Conservation (phyloP, 371 early-diverging fungal genomes). For the Capillidium heterosporum region DNA sequence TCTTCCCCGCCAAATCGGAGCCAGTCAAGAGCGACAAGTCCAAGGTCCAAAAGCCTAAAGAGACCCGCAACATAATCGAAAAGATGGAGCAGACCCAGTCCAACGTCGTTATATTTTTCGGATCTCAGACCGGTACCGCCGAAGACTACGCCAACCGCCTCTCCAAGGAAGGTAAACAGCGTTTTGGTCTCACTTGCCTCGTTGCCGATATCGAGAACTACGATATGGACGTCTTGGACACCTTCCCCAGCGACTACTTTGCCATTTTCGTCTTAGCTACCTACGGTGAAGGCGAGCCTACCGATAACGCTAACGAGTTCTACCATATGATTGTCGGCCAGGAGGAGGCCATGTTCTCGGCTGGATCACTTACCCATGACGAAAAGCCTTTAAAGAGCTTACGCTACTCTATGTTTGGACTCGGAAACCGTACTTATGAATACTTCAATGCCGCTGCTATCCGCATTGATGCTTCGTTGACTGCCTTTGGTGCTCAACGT, state of each 20-base stretch:
- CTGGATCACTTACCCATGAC: conserved; percentile 17
- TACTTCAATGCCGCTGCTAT: conserved; percentile 75
- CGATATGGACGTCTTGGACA: conserved; percentile 55
- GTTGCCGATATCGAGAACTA: conserved; percentile 75
- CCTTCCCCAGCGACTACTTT: conserved; percentile 35
- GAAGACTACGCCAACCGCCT: conserved; percentile 82
- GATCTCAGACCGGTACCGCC: conserved; percentile 93
- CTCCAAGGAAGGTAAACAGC: conserved; percentile 62
- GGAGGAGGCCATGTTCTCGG: conserved; percentile 44
- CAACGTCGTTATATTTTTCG: conserved; percentile 63
- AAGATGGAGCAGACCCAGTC: conserved; percentile 2
- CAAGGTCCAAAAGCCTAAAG: neutral
- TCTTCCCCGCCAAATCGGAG: neutral
- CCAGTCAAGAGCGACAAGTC: neutral
- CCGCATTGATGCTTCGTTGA: conserved; percentile 38
- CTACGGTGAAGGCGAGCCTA: conserved; percentile 83
- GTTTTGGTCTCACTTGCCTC: conserved; percentile 54
- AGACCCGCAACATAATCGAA: conserved; percentile 2
- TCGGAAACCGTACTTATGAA: conserved; percentile 96
- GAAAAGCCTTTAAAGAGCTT: conserved; percentile 40
- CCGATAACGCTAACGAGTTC: conserved; percentile 78
- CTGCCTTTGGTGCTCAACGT: conserved; percentile 49
- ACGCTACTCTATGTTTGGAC: conserved; percentile 71
- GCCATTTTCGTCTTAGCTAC: conserved; percentile 78
- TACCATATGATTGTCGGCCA: conserved; percentile 50